A percentile compares a stretch with the other conserved stretches of the same genome.
phyloP scores from a whole-genome alignment of 2,329 filamentous ascomycete genomes.

The Arthrinium phaeospermum region DNA sequence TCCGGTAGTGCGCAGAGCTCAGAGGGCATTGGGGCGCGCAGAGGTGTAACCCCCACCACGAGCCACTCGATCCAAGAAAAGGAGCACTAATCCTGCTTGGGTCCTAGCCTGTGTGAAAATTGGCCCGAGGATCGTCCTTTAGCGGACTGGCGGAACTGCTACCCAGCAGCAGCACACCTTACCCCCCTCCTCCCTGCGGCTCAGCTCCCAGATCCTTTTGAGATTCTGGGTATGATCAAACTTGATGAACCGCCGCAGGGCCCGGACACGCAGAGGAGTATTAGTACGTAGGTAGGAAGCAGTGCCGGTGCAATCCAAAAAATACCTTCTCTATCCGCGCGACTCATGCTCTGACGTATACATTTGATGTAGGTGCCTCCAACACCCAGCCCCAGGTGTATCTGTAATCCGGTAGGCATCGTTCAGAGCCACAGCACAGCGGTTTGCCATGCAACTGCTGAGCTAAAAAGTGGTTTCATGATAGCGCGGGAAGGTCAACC shows the following conservation, averaged over 20 bases:
- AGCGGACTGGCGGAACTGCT: slow-evolving; percentile 8
- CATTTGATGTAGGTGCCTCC: background rate
- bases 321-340: background rate
- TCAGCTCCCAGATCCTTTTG: slow-evolving; percentile 4
- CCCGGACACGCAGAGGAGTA: background rate
- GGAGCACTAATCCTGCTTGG: background rate
- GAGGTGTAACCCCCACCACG: slow-evolving; percentile 6
- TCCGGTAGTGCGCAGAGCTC: background rate
- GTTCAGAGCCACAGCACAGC: background rate
- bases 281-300: background rate
- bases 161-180: background rate
- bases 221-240: background rate
- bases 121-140: slow-evolving; percentile 5
- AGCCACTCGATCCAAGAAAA: background rate
- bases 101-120: background rate
- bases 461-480: background rate
- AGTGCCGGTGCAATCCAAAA: background rate
- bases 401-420: background rate
- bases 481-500: background rate
- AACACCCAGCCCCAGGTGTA: background rate
- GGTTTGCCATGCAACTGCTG: background rate
- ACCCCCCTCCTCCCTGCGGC: background rate
- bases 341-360: background rate
- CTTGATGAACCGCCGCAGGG: background rate
- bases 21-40: background rate